Base-by-base conservation (phyloP, 2,329 filamentous ascomycete genomes). In the Alternaria gansuensis region DNA sequence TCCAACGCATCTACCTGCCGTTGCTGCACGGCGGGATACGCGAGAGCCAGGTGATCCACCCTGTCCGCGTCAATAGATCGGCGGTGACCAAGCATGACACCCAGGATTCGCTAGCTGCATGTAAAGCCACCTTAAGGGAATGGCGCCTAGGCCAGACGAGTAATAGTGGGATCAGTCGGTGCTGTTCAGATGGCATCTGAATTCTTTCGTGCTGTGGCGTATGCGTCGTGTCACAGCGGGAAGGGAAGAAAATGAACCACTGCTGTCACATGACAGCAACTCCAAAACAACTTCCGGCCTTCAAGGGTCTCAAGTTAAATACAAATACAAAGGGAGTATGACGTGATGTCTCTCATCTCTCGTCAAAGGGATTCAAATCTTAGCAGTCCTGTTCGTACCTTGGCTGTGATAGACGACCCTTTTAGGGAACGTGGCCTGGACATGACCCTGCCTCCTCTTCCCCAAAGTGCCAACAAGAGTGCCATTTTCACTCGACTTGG, bases 391-490 rank as follows among this genome's bases (percentile, higher is more conserved):
- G 21, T 36, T 39, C 24, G 33, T 40, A 17, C 53, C 37, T 26
- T 28, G 37, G 39, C 28, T 39, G 51, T 54, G 39, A 51, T 44
- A 40, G 14, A 53, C 17, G 34, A 41, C 45, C 21, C 24, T 37
- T 28, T 34, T 39, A 49, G 53, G n/a, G 21, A 48, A 39, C 51
- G 17, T 45, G 21, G n/a, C 10, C 28, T 37, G 39, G 64, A 23
- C 29, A 73, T 72, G 70, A 57, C 54, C 48, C 44, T 33, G 40
- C 53, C 44, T 21, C 69, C 69, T 40, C 67, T 82, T 55, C 76
- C 80, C 43, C 78, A 75, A 68, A 82, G 81, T 66, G 79, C 80
- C 57, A 78, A 79, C 48, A 82, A 82, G 70, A 69, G 73, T 17
- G 75, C 75, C 31, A 77, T 83, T 51, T 80, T 82, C 59, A 66